Percentiles rank a stretch among this genome's conserved stretches.
Conservation (phyloP, 768 basidiomycete genomes). For the Auriculariales sp. region DNA sequence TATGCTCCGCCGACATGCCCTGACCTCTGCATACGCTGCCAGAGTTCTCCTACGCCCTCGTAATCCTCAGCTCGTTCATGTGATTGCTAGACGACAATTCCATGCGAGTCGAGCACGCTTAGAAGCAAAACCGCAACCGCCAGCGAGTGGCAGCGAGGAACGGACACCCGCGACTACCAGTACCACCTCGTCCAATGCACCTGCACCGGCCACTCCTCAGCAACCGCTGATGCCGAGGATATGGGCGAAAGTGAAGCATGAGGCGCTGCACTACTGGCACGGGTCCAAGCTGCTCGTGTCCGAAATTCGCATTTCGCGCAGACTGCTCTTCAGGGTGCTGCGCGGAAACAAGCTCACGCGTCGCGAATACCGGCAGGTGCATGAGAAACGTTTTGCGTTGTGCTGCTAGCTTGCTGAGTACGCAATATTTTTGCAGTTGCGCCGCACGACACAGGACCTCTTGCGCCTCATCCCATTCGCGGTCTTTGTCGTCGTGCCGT, state of each 20-base stretch:
- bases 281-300: constrained; percentile 88
- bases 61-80: no score
- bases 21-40: neutral
- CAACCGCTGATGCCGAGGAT: constrained; percentile 40
- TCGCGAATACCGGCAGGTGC: constrained; percentile 83
- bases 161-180: neutral
- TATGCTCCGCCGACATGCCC: neutral
- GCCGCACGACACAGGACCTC: constrained; percentile 85
- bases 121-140: no score
- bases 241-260: constrained; percentile 93
- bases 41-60: neutral
- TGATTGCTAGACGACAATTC: no score
- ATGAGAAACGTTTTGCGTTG: constrained; percentile 12
- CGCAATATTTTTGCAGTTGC: constrained; percentile 40
- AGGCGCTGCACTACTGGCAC: constrained; percentile 93
- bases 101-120: no score
- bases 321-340: constrained; percentile 84
- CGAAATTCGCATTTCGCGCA: constrained; percentile 79
- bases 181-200: no score
- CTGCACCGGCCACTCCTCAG: constrained; percentile 9
- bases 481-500: constrained; percentile 88
- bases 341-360: constrained; percentile 85
- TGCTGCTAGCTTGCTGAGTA: neutral
- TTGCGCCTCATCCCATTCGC: constrained; percentile 89
- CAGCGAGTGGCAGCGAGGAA: neutral